phyloP scores from a whole-genome alignment of 371 early-diverging fungal species.

The Chytridiales sp. region DNA sequence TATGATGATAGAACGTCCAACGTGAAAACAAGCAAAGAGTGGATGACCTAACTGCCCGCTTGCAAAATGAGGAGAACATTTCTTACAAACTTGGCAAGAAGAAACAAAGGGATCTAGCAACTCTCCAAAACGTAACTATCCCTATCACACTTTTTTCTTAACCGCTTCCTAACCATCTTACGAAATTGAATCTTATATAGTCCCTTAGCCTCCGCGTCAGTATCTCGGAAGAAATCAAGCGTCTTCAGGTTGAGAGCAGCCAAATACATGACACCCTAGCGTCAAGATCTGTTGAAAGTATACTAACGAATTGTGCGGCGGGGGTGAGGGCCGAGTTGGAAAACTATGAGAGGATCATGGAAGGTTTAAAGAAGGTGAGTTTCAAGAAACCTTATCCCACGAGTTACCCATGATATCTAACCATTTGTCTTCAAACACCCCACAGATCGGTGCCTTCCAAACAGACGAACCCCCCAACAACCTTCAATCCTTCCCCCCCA shows the following conservation, averaged over 20 bases:
- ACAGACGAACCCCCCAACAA: too few species aligned
- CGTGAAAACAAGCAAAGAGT: constrained; percentile 38
- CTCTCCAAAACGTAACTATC: constrained; percentile 35
- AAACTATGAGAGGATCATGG: constrained; percentile 42
- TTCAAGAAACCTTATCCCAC: too few species aligned
- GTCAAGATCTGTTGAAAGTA: constrained; percentile 32
- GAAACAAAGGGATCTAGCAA: constrained; percentile 39
- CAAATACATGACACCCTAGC: constrained; percentile 41
- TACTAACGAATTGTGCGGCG: constrained; percentile 30
- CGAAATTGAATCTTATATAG: constrained; percentile 15
- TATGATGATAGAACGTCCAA: constrained; percentile 19
- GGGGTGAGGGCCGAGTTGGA: constrained; percentile 43
- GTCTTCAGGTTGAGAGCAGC: constrained; percentile 37
- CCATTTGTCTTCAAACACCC: too few species aligned
- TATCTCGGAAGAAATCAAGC: constrained; percentile 49
- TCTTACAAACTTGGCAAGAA: constrained; percentile 46
- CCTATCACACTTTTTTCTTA: not conserved
- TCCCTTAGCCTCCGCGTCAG: constrained; percentile 41
- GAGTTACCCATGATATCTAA: too few species aligned
- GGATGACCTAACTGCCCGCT: constrained; percentile 30
- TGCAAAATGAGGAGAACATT: constrained; percentile 44
- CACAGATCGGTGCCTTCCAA: too few species aligned
- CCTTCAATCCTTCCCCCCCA: too few species aligned
- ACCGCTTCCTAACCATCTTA: not conserved
- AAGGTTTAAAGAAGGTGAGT: constrained; percentile 50